Base-by-base conservation (phyloP, 2,329 filamentous ascomycete genomes). In the Orbilia brochopaga region DNA sequence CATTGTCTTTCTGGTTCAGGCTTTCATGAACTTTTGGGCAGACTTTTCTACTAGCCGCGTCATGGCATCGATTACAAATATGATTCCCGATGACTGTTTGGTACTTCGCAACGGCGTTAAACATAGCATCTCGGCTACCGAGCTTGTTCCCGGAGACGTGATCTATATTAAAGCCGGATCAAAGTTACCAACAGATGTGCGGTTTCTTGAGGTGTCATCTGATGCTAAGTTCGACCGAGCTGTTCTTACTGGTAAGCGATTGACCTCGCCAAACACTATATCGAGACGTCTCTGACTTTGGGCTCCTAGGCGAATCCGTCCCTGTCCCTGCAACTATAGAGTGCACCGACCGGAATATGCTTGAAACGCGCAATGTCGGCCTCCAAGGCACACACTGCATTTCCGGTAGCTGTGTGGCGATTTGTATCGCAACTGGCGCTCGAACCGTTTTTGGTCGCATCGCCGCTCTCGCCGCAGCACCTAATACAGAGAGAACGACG, bases 331-430 rank as follows among this genome's bases (percentile, higher is more conserved):
- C 84, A 1, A 84, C 85, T 0, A 82, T 89, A 13, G 83, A 90
- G n/a, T 85, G 83, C 0, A 88, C 86, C 0, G 88, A 91, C 76
- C 81, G 84, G 42, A 91, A 91, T 78, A 91, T 90, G 76, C 85
- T 92, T 30, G 90, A 92, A 77, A 92, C 89, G 2, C 85, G 85
- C 58, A 89, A 87, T 75, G 90, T 92, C 59, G 89, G 89, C 21
- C 82, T 92, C 8, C 89, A 91, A 77, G 89, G 90, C n/a, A 91
- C 90, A 0, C 88, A 92, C 76, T 91, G 89, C 75, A 86, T 89
- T 2, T 87, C 86, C 5, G 74, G 74, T 7, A 74, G 46, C 17
- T 90, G 90, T 1, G 86, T 84, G 13, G 89, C 87, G 17, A 79
- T 92, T 8, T 87, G 90, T 1, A 86, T 92, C 10, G 85, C 86